phyloP scores from a whole-genome alignment of 2,329 filamentous ascomycete species.

The Escovopsis sp. region DNA sequence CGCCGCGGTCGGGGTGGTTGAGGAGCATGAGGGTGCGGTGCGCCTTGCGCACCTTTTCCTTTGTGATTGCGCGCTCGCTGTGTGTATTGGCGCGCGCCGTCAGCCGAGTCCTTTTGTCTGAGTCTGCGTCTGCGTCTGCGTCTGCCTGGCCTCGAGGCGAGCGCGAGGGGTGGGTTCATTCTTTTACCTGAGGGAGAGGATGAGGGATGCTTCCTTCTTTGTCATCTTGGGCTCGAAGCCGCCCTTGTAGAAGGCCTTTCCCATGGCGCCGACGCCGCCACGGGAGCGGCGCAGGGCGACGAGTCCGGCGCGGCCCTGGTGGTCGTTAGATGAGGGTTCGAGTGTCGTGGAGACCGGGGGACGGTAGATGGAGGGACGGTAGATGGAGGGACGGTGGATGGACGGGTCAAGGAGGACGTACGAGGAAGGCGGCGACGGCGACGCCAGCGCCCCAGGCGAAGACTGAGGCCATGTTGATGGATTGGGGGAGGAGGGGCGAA shows the following conservation, averaged over 20 bases:
- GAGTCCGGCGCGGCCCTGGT: conserved; percentile 76
- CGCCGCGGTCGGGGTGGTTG: conserved; percentile 95
- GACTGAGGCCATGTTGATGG: conserved; percentile 25
- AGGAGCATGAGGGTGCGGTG: conserved; percentile 92
- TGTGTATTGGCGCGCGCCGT: background rate
- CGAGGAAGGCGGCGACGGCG: conserved; percentile 37
- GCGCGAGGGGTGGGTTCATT: background rate
- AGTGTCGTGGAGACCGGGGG: no score
- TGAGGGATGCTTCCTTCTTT: conserved; percentile 76
- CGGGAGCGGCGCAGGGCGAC: conserved; percentile 76
- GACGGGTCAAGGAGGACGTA: conserved; percentile 14
- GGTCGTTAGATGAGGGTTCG: background rate
- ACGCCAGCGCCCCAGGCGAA: conserved; percentile 33
- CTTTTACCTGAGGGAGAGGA: conserved; percentile 71
- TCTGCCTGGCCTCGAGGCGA: no score
- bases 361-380: background rate
- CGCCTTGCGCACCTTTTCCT: conserved; percentile 89
- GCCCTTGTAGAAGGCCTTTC: conserved; percentile 92
- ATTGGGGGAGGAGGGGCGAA: background rate
- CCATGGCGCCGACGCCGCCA: conserved; percentile 62
- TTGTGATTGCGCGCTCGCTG: conserved; percentile 75
- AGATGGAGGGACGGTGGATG: background rate
- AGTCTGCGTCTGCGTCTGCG: background rate
- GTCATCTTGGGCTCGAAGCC: conserved; percentile 97
- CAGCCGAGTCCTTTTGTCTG: background rate